These are phyloP conservation scores for Adansonia rubrostipa DNA, from an alignment of 441 rosid genomes.

Conservation along the genomic window DNA sequence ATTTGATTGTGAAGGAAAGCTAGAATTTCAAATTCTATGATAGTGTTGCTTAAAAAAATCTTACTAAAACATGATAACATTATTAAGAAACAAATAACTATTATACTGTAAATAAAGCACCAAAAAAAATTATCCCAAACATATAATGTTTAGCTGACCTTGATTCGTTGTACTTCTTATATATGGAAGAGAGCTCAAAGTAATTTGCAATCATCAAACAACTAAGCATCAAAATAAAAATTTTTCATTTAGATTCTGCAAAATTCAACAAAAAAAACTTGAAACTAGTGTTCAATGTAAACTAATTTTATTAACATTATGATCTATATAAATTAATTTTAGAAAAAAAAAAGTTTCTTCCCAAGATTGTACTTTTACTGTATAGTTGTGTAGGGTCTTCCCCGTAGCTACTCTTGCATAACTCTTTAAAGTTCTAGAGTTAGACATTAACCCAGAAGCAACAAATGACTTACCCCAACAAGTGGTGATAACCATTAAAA, in stretches of 20 bases:
- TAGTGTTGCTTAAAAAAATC: constrained; percentile 2
- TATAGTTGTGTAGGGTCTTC: constrained; percentile 71
- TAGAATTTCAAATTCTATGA: constrained; percentile 66
- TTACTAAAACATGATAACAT: neutral
- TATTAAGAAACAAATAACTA: neutral
- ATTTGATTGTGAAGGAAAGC: constrained; percentile 85
- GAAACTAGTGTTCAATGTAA: neutral
- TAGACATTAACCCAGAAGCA: constrained; percentile 43
- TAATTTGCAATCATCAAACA: constrained; percentile 70
- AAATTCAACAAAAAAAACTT: constrained; percentile 12
- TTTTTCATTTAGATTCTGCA: constrained; percentile 30
- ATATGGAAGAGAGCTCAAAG: constrained; percentile 63
- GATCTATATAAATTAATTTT: neutral
- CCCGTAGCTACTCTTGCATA: constrained; percentile 78
- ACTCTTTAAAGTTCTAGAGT: constrained; percentile 47
- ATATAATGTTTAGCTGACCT: constrained; percentile 40
- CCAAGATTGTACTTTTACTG: constrained; percentile 66
- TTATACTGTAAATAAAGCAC: neutral
- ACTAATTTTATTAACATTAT: neutral
- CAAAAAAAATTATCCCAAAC: neutral
- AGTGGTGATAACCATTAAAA: too few relatives aligned
- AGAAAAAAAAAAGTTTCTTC: neutral
- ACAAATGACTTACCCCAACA: constrained; percentile 27
- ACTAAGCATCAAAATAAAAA: constrained; percentile 43
- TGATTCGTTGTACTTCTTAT: constrained; percentile 68